Evolutionary conservation across 805 yeast species (phyloP).

Genomic region (Starmerella sp.): DNA sequence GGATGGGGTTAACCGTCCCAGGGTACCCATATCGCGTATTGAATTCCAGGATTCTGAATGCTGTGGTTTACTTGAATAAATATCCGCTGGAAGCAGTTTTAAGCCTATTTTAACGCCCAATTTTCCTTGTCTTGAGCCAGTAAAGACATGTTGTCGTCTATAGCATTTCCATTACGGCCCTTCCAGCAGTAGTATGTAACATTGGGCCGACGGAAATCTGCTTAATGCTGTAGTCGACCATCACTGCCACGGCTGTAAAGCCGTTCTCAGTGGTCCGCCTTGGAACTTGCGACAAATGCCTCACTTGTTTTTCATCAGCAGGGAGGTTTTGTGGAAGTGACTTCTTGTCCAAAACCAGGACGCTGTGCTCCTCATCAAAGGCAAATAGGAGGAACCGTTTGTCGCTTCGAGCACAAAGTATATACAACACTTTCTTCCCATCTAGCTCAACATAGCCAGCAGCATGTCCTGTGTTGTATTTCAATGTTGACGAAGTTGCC

Average conservation of each 20-base stretch:
- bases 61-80: too few relatives aligned
- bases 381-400: background rate
- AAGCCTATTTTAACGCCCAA: background rate
- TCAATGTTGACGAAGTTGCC: background rate
- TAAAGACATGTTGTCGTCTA: background rate
- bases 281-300: background rate
- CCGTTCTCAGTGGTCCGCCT: background rate
- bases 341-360: background rate
- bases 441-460: background rate
- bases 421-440: background rate
- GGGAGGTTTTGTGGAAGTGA: background rate
- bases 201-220: background rate
- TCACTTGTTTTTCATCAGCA: background rate
- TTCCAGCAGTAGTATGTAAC: background rate
- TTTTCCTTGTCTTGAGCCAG: background rate
- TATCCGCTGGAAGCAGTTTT: background rate
- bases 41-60: too few relatives aligned
- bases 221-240: background rate
- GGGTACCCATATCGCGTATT: too few relatives aligned
- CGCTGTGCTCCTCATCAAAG: background rate
- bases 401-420: background rate
- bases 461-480: background rate
- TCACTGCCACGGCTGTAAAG: background rate
- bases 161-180: background rate
- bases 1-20: too few relatives aligned